These are phyloP conservation scores for Aureobasidium sp. DNA, from an alignment of 2,329 filamentous ascomycete genomes.

Conservation along the genomic window DNA sequence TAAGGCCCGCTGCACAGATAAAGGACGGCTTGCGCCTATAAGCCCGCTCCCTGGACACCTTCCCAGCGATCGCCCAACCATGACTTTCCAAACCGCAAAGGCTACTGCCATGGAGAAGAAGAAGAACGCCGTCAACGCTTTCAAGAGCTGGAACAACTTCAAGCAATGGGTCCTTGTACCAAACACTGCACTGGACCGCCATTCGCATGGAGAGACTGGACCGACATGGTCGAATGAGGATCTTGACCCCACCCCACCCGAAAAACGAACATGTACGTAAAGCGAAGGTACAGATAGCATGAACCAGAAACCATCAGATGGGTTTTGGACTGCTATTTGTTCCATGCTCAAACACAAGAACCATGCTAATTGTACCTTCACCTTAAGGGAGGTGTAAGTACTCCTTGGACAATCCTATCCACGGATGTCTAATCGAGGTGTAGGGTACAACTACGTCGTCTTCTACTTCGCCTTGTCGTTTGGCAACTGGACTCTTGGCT, in stretches of 20 bases:
- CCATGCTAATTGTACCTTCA: too few relatives aligned
- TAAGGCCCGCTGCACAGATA: slow-evolving; percentile 8
- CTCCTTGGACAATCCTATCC: not conserved
- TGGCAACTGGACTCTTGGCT: slow-evolving; percentile 37
- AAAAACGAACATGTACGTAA: slow-evolving; percentile 34
- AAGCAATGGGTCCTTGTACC: slow-evolving; percentile 19
- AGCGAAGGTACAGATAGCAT: too few relatives aligned
- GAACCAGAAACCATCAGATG: too few relatives aligned
- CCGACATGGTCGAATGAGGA: slow-evolving; percentile 24
- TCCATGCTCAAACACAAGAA: too few relatives aligned
- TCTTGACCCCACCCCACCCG: slow-evolving; percentile 31
- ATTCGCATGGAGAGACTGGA: slow-evolving; percentile 17
- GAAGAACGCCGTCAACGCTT: slow-evolving; percentile 16
- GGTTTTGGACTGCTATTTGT: too few relatives aligned
- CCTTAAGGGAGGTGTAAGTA: slow-evolving; percentile 26
- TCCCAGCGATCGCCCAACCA: not conserved
- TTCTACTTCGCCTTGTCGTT: slow-evolving; percentile 35
- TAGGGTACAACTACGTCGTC: slow-evolving; percentile 31
- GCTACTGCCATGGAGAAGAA: slow-evolving; percentile 14
- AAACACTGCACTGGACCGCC: slow-evolving; percentile 19
- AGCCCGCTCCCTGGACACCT: not conserved
- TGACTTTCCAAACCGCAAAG: slow-evolving; percentile 7
- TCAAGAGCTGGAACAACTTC: slow-evolving; percentile 20
- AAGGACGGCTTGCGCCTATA: slow-evolving; percentile 1
- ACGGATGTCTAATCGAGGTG: not conserved